Base-by-base conservation (phyloP, 257 asterid species). In the Nemophila menziesii region DNA sequence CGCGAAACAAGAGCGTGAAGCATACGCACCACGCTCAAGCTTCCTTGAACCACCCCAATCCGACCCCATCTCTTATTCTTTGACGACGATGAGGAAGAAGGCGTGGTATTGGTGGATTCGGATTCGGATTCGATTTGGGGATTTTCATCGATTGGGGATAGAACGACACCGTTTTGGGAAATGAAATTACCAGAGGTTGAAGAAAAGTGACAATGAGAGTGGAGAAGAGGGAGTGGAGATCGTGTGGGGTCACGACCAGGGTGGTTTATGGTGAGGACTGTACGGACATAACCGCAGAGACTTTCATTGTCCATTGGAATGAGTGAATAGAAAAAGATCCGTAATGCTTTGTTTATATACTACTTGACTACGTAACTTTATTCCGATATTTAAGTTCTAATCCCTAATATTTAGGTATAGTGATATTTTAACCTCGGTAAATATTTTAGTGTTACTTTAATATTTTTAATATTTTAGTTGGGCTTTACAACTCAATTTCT, bases 11-110 rank as follows among this genome's bases (percentile, higher is more conserved):
- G 86, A 24, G 69, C 75, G 20, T 70, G 79, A 55, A 84, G 57
- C 60, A 78, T 90, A 38, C 64, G 74, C 67, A 80, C 79, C 22
- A 81, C 93, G 56, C 92, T 78, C 47, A 78, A 68, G 34, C 92
- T 80, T 50, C 94, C 96, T 45, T 70, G 60, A 3, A 86, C 93
- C 81, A 72, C 72, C 51, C 92, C 94, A 34, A 80, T 62, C 53
- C 57, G 58, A 39, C 69, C 68, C 79, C 93, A 54, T 43, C 68
- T 60, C 77, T 66, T 29, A 13, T 80, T 61, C 36, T 51, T 18
- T 1, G 34, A 12, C 43, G 18, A 17, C 36, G 20, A 27, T 40
- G 55, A 36, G 15, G 51, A 12, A 49, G 66, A 36, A 50, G 56
- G 16, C 33, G 22, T 26, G 20, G 62, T 22, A 52, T 39, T 60